phyloP scores from a whole-genome alignment of 257 asterid genomes.

The Nicotiana tomentosiformis region DNA sequence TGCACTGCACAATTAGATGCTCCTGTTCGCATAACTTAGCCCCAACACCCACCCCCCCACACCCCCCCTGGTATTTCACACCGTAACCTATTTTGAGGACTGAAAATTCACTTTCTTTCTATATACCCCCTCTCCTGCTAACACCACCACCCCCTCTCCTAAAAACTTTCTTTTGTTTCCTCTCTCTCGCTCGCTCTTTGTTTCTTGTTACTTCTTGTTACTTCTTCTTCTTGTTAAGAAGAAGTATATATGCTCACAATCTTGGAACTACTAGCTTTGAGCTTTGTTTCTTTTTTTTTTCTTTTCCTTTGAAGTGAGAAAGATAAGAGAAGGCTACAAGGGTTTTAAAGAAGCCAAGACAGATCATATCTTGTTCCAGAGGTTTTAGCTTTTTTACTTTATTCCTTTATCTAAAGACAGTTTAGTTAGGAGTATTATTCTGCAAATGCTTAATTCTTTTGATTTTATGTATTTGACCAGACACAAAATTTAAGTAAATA shows the following conservation, averaged over 20 bases:
- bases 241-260: background rate
- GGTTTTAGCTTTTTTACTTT: slow-evolving; percentile 7
- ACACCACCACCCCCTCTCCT: background rate
- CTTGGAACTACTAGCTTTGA: background rate
- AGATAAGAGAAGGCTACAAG: background rate
- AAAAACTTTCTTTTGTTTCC: background rate
- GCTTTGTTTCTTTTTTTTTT: background rate
- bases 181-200: background rate
- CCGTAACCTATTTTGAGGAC: slow-evolving; percentile 7
- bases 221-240: background rate
- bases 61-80: slow-evolving; percentile 22
- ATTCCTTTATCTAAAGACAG: background rate
- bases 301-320: background rate
- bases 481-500: too few species aligned
- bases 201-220: background rate
- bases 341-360: slow-evolving; percentile 12
- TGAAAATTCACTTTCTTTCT: background rate
- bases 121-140: background rate
- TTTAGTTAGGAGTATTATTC: background rate
- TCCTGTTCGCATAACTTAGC: slow-evolving; percentile 83
- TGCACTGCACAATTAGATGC: slow-evolving; percentile 42
- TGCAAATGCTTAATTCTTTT: background rate
- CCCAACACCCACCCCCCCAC: slow-evolving; percentile 47
- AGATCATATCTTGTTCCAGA: background rate
- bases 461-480: background rate